These are phyloP conservation scores for Castanea mollissima DNA, from an alignment of 306 rosid genomes.

Conservation along the genomic window DNA sequence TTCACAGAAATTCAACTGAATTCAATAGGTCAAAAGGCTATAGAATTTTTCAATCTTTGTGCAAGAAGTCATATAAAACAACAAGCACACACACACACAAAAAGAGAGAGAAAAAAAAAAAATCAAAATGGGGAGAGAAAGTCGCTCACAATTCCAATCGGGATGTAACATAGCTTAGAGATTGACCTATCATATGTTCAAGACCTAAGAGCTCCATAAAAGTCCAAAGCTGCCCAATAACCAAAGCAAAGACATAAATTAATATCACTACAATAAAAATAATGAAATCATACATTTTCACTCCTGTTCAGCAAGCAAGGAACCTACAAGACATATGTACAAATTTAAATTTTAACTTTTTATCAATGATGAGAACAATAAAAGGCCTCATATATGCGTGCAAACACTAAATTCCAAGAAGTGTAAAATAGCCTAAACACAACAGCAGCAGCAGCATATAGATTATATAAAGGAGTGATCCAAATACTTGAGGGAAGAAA, in stretches of 20 bases:
- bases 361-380: not conserved
- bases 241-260: not conserved
- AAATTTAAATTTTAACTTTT: too few species aligned
- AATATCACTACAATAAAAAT: not conserved
- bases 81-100: not conserved
- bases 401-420: not conserved
- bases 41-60: conserved; percentile 2
- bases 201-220: conserved; percentile 93
- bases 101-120: not conserved
- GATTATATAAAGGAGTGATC: too few species aligned
- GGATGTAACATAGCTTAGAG: conserved; percentile 58
- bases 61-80: not conserved
- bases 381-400: not conserved
- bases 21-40: not conserved
- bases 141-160: conserved; percentile 12
- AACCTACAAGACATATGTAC: not conserved
- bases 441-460: not conserved
- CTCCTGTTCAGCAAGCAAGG: not conserved
- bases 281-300: not conserved
- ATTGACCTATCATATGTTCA: conserved; percentile 82
- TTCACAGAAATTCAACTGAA: not conserved
- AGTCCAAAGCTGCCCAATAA: conserved; percentile 81
- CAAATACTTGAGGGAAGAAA: too few species aligned
- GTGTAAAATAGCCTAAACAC: not conserved
- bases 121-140: not conserved